Evolutionary conservation across 2,329 filamentous ascomycete genomes (phyloP), one percentile per base, ranked within the genome.

Genomic region (Alternaria burnsii): DNA sequence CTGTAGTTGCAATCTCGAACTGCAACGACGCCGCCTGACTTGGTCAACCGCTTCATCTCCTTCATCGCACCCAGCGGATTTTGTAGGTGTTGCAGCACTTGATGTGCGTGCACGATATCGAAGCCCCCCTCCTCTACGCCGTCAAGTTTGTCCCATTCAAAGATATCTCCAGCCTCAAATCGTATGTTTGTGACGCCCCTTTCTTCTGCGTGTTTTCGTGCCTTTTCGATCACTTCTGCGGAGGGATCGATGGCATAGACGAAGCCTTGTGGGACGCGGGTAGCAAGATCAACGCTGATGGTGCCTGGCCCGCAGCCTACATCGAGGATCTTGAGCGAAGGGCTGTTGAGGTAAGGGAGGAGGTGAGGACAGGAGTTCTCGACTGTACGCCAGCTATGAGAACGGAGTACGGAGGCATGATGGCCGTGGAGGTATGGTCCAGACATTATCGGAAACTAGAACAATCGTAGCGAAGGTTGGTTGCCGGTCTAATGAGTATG

Each of bases 41-140:
- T 86, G 22, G 80, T 75, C 1, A 89, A 84, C 0, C 84, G 80
- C 12, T 81, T 79, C 84, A 89, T 86, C 67, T 87, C 84, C 22
- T 76, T 73, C 59, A 88, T 71, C 3, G 84, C 82, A 2, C 73
- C 69, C 0, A 85, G 73, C 0, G 86, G 86, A 60, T 85, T 79
- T 22, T 77, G 73, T 4, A 89, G 75, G 72, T 89, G 87, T 63
- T 84, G 81, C 10, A 89, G 77, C 4, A 89, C 82, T 69, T 88
- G 86, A 67, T 87, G 85, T 24, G 82, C 83, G 66, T 85, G 84
- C 7, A 88, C 86, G n/a, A 89, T 72, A 65, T 89, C 87, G 62
- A 89, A 89, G 3, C 78, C 71, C 28, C 62, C 72, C 51, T 74
- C 69, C 20, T 69, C 58, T 7, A 73, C 60, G 1, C 77, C 78